Evolutionary conservation across 2,329 filamentous ascomycete genomes (phyloP).

Genomic region (Talaromyces amestolkiae): DNA sequence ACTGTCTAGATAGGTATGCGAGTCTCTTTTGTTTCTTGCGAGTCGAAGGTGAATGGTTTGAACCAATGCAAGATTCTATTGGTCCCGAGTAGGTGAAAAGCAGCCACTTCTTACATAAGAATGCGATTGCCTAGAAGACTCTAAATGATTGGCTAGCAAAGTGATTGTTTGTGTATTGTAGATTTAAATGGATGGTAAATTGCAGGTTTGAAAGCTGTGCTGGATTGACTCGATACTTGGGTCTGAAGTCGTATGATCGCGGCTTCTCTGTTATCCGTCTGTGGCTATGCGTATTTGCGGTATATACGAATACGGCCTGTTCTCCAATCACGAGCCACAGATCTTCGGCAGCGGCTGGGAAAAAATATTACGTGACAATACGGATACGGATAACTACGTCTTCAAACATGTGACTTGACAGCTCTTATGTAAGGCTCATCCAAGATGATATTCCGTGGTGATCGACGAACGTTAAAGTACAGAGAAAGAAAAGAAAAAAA

Average conservation of each 20-base stretch:
- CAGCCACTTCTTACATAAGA: neutral
- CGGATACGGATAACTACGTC: neutral
- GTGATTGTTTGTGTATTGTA: neutral
- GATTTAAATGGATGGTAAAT: neutral
- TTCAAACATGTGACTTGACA: slow-evolving; percentile 2
- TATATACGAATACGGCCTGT: neutral
- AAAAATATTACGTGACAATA: slow-evolving; percentile 3
- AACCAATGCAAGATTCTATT: neutral
- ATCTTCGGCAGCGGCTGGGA: neutral
- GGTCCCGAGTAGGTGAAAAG: neutral
- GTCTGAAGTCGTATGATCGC: slow-evolving; percentile 11
- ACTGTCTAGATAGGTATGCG: neutral
- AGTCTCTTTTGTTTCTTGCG: neutral
- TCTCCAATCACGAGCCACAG: neutral
- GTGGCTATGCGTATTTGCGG: neutral
- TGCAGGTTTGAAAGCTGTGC: neutral
- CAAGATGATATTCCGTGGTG: neutral
- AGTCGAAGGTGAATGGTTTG: neutral
- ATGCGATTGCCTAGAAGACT: slow-evolving; percentile 1
- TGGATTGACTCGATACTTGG: neutral
- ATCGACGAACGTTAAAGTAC: neutral
- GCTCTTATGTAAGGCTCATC: neutral
- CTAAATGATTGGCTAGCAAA: neutral
- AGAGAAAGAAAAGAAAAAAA: neutral
- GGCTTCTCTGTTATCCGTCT: slow-evolving; percentile 15